Base-by-base conservation (phyloP, 78 protist genomes). In the Bodo saltans region DNA sequence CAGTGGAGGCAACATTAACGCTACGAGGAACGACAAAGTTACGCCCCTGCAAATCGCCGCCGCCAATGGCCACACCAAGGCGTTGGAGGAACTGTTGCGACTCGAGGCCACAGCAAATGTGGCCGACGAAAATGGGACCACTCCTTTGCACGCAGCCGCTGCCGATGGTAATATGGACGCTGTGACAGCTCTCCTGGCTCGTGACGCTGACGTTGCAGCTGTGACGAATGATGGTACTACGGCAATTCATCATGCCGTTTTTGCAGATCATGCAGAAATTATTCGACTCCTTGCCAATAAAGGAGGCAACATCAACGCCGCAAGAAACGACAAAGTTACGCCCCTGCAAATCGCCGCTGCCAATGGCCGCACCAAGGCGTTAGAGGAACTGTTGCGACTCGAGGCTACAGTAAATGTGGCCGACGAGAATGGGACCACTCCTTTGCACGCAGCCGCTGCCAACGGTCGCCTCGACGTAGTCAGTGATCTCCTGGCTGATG, bases 21-120 rank as follows among this genome's bases (percentile, higher is more conserved):
- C 2, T 27, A 30, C 40, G 39, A 68, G 41, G 30, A 34, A 4
- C 39, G 12, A 17, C n/a, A 67, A 33, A 2, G 28, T 17, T 42
- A 76, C 40, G 34, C 52, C 82, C 39, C 82, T 76, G 68, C 82
- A 33, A 32, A 11, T 76, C 26, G 82, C 82, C 4, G 82, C 37
- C 1, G 38, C 11, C 3, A 27, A 17, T 8, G 67, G 82, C 4
- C 68, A 76, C 30, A 37, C 21, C 38, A 27, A 40, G n/a, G 68
- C 4, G 38, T 42, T 76, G 52, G 39, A 76, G 26, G 67, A 12
- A 3, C 82, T 76, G 41, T 3, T 76, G 27, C 30, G 11, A 21
- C 8, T 21, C 40, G 82, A 67, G 34, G 52, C 52, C 4, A 3
- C 27, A 17, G 47, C 41, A 29, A 37, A 33, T 17, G 21, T 32